phyloP scores from a whole-genome alignment of 805 yeast genomes.

The Cyberlindnera mycetangii region DNA sequence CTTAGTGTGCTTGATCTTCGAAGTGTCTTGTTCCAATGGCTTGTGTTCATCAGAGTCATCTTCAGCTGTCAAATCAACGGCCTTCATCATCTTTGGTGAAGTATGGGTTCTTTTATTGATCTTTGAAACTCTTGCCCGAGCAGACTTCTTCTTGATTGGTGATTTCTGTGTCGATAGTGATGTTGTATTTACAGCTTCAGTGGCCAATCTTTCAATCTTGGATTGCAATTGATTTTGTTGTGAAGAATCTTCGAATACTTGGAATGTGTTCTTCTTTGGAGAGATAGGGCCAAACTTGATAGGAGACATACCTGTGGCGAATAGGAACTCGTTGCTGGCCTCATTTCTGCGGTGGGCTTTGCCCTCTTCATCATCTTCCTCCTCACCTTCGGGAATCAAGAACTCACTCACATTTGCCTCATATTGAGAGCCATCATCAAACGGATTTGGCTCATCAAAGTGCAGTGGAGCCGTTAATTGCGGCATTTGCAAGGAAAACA shows the following conservation, averaged over 20 bases:
- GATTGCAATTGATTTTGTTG: constrained; percentile 9
- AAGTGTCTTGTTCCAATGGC: constrained; percentile 21
- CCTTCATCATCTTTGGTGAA: background rate
- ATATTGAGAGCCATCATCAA: constrained; percentile 13
- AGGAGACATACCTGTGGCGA: constrained; percentile 26
- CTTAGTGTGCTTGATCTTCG: constrained; percentile 29
- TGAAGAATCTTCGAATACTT: constrained; percentile 25
- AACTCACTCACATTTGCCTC: constrained; percentile 8
- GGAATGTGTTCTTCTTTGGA: constrained; percentile 18
- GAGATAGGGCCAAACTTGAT: constrained; percentile 19
- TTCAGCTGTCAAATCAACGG: constrained; percentile 5
- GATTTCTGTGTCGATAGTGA: background rate
- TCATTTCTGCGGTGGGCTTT: constrained; percentile 5
- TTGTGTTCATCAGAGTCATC: constrained; percentile 23
- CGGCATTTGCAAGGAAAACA: constrained; percentile 1
- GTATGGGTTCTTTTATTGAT: background rate
- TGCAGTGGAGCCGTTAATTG: constrained; percentile 18
- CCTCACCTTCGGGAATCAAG: constrained; percentile 12
- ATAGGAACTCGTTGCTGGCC: constrained; percentile 11
- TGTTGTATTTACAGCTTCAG: constrained; percentile 16
- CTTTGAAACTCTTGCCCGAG: background rate
- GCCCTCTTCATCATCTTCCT: constrained; percentile 4
- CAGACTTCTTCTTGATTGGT: background rate
- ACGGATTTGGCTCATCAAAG: constrained; percentile 24
- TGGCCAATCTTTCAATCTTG: constrained; percentile 20